Base-by-base conservation (phyloP, 2,329 filamentous ascomycete genomes). In the Phyllosticta ampelicida region DNA sequence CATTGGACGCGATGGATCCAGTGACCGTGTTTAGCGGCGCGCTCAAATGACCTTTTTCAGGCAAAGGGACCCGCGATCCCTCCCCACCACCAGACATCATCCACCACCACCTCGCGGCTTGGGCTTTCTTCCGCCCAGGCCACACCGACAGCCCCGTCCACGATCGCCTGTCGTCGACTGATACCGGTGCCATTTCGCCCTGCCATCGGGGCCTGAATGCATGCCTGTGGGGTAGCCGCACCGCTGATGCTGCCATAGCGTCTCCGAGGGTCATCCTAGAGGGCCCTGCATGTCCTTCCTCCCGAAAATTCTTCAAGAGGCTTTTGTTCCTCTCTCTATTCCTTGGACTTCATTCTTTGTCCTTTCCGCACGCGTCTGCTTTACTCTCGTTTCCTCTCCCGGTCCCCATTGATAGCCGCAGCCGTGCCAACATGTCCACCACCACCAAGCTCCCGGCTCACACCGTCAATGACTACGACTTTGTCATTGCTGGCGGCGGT, bases 401-500 rank as follows among this genome's bases (percentile, higher is more conserved):
- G 56, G 26, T 44, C 54, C 36, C 28, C 60, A 48, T 49, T 61
- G 51, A 48, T 53, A 28, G 13, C 18, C 21, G 49, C 53, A 21
- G 20, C 48, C 53, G 59, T 49, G 23, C 57, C 60, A 60, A 36
- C 58, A 85, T 84, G 79, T 44, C 36, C 16, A 88, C 86, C 55
- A 91, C 86, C 63, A 84, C 80, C 63, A 76, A 83, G 60, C 78
- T 91, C 63, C 79, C 86, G 53, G 72, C 81, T 62, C 75, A 80
- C 68, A 84, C 86, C 64, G 78, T 79, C 67, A 78, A 85, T 73
- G 79, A 78, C 75, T 94, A 84, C 74, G 89, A 94, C 80, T 94
- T 91, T 77, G 80, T 94, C 71, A 83, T 94, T 65, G 86, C 94
- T 54, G 89, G 89, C 63, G 89, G 89, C 62, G 89, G 89, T 68